Base-by-base conservation (phyloP, 305 asterid genomes). In the Euphrasia arctica region DNA sequence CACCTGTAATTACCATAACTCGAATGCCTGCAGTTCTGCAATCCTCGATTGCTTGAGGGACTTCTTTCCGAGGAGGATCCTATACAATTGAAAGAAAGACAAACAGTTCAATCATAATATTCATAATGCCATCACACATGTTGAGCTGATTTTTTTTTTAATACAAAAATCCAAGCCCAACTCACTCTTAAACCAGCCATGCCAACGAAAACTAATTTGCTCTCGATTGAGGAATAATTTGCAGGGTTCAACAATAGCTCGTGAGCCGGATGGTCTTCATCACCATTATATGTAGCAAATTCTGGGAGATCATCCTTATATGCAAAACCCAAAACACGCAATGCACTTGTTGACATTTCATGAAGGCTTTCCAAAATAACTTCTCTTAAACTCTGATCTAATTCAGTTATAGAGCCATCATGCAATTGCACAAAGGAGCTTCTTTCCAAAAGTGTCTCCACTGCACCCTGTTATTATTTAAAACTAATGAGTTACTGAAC, bases 21-120 rank as follows among this genome's bases (percentile, higher is more conserved):
- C 79, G 87, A 75, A 90, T 90, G 62, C 97, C 96, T 50, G 97
- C 96, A 43, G 86, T 83, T 77, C 92, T 82, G 77, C 97, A 90
- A 70, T 90, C 97, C 58, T 85, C 88, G 62, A 90, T 82, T 65
- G 96, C 97, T 78, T 82, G 82, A n/a, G 86, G 91, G 58, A 90
- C 97, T 82, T 90, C 97, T 74, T 80, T 88, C 69, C 97, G 76
- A 27, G 97, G 97, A 55, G 97, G 97, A 70, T 90, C 97, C 97
- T 90, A 5, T 36, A 63, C 36, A 75, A 69, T 57, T 66, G 6
- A 48, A 68, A 51, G 22, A 62, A 68, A 43, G 36, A 8, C 39
- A 51, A 62, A 51, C 45, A 39, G 56, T 60, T 43, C 64, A 79
- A 14, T 79, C 76, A 22, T 60, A 81, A 56, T 76, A 65, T 29